Percentiles rank a stretch among this genome's conserved stretches.
Evolutionary conservation across 2,329 filamentous ascomycete genomes (phyloP).

Genomic region (Lachnellula arida): DNA sequence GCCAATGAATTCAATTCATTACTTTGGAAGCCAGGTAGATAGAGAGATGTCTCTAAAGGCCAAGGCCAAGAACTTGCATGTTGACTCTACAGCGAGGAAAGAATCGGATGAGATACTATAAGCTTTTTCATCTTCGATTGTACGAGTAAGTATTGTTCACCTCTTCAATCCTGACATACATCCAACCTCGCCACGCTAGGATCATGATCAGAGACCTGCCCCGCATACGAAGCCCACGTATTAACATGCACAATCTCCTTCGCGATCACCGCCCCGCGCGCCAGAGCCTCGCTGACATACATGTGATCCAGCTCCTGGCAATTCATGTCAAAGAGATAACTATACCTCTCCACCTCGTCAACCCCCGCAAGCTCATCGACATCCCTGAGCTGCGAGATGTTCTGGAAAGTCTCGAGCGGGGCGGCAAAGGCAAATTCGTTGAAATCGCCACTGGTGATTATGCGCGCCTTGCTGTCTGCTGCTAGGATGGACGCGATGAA

Average conservation of each 20-base stretch:
- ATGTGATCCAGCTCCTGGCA: constrained; percentile 67
- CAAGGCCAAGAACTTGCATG: too few species aligned
- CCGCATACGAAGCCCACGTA: constrained; percentile 56
- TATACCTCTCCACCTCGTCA: constrained; percentile 57
- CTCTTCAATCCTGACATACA: constrained; percentile 41
- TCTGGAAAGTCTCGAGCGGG: constrained; percentile 51
- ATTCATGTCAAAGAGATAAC: constrained; percentile 66
- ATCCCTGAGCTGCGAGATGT: constrained; percentile 52
- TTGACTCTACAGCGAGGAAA: too few species aligned
- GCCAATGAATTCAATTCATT: too few species aligned
- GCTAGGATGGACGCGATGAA: constrained; percentile 56
- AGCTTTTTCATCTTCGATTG: too few species aligned
- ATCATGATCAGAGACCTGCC: constrained; percentile 63
- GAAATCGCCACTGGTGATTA: constrained; percentile 64
- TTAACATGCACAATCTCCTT: constrained; percentile 69
- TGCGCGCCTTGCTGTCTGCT: constrained; percentile 48
- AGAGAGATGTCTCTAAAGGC: too few species aligned
- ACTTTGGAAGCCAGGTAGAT: too few species aligned
- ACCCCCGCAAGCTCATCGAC: constrained; percentile 56
- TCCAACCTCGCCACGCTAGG: constrained; percentile 61
- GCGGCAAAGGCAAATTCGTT: constrained; percentile 65
- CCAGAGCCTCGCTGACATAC: constrained; percentile 48
- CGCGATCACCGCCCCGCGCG: constrained; percentile 36
- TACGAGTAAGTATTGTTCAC: too few species aligned
- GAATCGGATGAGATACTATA: too few species aligned